Evolutionary conservation across 2,329 filamentous ascomycete species (phyloP).

Genomic region (Cryphonectria carpinicola): DNA sequence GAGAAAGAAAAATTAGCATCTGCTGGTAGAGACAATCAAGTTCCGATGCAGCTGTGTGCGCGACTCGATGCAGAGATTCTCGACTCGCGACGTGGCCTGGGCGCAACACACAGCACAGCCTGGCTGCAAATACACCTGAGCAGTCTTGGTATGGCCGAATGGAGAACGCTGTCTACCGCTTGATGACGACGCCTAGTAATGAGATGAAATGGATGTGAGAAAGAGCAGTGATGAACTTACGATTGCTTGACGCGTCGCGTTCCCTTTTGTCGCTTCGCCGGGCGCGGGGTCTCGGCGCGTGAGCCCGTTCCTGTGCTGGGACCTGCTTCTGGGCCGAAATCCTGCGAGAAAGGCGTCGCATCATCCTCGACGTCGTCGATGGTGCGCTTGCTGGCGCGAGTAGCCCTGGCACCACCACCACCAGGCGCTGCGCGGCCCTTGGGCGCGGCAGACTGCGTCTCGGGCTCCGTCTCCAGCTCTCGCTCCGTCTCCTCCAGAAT

Average conservation of each 20-base stretch:
- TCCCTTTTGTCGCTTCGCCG: conserved; percentile 54
- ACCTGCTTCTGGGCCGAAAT: conserved; percentile 52
- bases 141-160: neutral
- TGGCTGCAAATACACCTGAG: neutral
- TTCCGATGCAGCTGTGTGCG: neutral
- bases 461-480: conserved; percentile 14
- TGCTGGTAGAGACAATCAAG: too few relatives aligned
- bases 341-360: conserved; percentile 56
- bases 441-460: conserved; percentile 4
- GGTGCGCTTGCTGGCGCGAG: conserved; percentile 55
- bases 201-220: too few relatives aligned
- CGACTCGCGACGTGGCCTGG: neutral
- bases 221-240: conserved; percentile 52
- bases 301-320: conserved; percentile 55
- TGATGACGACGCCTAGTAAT: too few relatives aligned
- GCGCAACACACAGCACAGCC: conserved; percentile 11
- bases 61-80: neutral
- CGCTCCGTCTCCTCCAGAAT: conserved; percentile 30
- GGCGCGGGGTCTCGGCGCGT: conserved; percentile 63
- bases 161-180: neutral
- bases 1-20: conserved; percentile 31
- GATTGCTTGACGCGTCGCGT: conserved; percentile 69
- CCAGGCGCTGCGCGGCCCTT: conserved; percentile 25
- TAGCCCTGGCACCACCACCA: conserved; percentile 46
- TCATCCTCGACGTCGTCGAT: conserved; percentile 59